Conservation (phyloP, 345 rosid genomes). For the Alliaria petiolata region DNA sequence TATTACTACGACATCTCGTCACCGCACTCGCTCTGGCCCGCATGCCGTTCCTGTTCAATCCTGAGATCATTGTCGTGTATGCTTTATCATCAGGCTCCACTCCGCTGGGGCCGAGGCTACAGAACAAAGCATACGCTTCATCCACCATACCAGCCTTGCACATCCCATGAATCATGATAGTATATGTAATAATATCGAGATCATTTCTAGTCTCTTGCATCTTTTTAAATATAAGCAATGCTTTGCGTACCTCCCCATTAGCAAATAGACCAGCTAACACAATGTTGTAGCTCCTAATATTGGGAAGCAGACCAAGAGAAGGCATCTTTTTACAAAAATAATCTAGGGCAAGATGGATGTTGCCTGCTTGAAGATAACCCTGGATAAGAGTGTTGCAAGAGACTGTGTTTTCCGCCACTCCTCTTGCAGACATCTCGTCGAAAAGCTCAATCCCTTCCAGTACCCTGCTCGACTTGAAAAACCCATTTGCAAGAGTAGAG, state of each 20-base stretch:
- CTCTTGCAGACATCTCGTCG: constrained; percentile 19
- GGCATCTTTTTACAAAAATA: constrained; percentile 25
- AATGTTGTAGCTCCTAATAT: constrained; percentile 33
- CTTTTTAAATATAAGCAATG: constrained; percentile 10
- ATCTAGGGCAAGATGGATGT: not conserved
- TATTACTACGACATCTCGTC: not conserved
- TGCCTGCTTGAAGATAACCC: constrained; percentile 27
- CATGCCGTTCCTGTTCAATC: constrained; percentile 13
- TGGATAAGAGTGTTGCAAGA: constrained; percentile 29
- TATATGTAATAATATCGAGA: constrained; percentile 34
- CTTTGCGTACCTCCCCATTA: constrained; percentile 20
- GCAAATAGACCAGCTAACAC: constrained; percentile 34
- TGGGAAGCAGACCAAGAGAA: constrained; percentile 28
- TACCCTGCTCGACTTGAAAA: constrained; percentile 28
- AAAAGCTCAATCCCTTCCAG: constrained; percentile 27
- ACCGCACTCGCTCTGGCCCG: constrained; percentile 4
- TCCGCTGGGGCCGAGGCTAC: not conserved
- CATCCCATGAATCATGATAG: constrained; percentile 34
- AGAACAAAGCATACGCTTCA: constrained; percentile 32
- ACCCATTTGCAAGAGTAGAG: constrained; percentile 37
- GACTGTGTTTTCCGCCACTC: constrained; percentile 20
- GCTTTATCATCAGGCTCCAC: constrained; percentile 12
- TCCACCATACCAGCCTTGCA: constrained; percentile 31
- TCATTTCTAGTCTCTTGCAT: constrained; percentile 21
- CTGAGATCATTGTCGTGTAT: constrained; percentile 20